Evolutionary conservation across 140 eudicot genomes (phyloP).

Genomic region (Stevia rebaudiana): DNA sequence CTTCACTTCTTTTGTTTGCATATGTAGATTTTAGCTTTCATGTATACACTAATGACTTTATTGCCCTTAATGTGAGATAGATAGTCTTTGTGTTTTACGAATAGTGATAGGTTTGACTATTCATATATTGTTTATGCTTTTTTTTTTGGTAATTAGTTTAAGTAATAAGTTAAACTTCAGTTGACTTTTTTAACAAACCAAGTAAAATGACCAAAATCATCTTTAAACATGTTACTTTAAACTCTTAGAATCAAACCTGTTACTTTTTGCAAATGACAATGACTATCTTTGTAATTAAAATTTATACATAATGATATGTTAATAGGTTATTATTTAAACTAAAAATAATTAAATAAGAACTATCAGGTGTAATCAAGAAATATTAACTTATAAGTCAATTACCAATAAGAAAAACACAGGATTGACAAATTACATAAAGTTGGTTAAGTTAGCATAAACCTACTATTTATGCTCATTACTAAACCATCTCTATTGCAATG

Average conservation of each 20-base stretch:
- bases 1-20: slow-evolving; percentile 22
- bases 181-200: too few relatives aligned
- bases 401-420: neutral
- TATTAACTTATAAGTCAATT: neutral
- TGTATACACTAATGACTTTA: slow-evolving; percentile 28
- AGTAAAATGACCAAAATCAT: too few relatives aligned
- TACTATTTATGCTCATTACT: slow-evolving; percentile 8
- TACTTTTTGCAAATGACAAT: too few relatives aligned
- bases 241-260: too few relatives aligned
- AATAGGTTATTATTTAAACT: neutral
- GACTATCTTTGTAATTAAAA: too few relatives aligned
- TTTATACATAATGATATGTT: too few relatives aligned
- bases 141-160: too few relatives aligned
- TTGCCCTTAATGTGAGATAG: neutral
- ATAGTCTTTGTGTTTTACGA: too few relatives aligned
- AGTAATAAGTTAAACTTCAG: too few relatives aligned
- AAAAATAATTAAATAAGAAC: neutral
- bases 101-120: too few relatives aligned
- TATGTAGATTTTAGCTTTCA: slow-evolving; percentile 23
- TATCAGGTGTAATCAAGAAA: neutral
- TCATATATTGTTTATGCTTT: too few relatives aligned
- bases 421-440: slow-evolving; percentile 4
- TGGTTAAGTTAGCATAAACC: neutral
- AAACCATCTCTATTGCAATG: slow-evolving; percentile 18
- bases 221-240: too few relatives aligned